Conservation (phyloP, 495 filamentous ascomycete genomes). For the Penicillium parvum region DNA sequence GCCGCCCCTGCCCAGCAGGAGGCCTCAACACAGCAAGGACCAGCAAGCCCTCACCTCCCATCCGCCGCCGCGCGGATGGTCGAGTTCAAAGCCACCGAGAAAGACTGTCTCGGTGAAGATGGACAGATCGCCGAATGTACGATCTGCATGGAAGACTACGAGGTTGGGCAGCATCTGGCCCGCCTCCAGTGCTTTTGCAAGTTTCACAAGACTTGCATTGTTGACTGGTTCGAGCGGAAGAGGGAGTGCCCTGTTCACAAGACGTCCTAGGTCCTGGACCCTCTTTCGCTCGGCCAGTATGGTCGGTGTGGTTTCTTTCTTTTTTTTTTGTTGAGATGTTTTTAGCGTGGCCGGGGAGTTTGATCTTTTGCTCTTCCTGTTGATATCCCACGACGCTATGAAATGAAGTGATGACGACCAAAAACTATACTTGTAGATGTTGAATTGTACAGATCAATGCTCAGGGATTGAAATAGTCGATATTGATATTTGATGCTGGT, state of each 20-base stretch:
- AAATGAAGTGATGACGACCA: background rate
- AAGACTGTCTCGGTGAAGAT: slow-evolving; percentile 77
- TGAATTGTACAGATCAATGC: no score
- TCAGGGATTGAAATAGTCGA: no score
- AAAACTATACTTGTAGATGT: no score
- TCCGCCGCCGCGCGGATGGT: slow-evolving; percentile 48
- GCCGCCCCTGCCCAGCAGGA: slow-evolving; percentile 6
- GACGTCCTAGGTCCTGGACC: slow-evolving; percentile 21
- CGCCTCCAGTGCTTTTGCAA: slow-evolving; percentile 89
- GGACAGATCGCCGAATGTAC: slow-evolving; percentile 67
- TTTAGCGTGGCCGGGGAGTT: background rate
- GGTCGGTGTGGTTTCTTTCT: background rate
- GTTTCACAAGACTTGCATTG: slow-evolving; percentile 73
- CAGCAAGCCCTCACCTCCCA: slow-evolving; percentile 17
- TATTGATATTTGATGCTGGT: background rate
- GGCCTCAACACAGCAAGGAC: slow-evolving; percentile 9
- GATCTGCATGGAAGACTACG: slow-evolving; percentile 96
- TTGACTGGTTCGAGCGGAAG: slow-evolving; percentile 52
- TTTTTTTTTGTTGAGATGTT: slow-evolving; percentile 2
- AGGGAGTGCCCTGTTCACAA: slow-evolving; percentile 53
- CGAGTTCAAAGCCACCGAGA: slow-evolving; percentile 79
- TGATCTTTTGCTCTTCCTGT: background rate
- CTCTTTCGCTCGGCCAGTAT: background rate
- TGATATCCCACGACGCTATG: background rate
- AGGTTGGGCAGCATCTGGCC: slow-evolving; percentile 75